These are phyloP conservation scores for Kurtzmaniella natalensis DNA, from an alignment of 1,139 yeast species.

Conservation along the genomic window DNA sequence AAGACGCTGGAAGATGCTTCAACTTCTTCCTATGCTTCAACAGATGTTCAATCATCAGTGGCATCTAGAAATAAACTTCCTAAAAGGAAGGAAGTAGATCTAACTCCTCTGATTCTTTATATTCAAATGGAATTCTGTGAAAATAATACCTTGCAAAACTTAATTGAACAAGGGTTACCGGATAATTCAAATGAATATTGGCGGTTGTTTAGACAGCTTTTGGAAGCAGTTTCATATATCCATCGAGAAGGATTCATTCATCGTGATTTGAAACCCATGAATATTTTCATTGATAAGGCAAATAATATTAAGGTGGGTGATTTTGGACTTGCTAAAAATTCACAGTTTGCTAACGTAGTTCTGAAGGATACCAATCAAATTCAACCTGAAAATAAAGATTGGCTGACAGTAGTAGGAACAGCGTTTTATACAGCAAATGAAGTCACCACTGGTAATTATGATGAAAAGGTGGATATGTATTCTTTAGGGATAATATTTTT, in stretches of 20 bases:
- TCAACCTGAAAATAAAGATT: constrained; percentile 52
- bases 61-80: background rate
- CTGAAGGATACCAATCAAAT: constrained; percentile 38
- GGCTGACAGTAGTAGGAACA: constrained; percentile 92
- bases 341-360: constrained; percentile 44
- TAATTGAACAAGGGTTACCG: constrained; percentile 78
- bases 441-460: constrained; percentile 72
- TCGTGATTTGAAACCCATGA: constrained; percentile 92
- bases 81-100: constrained; percentile 4
- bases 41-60: constrained; percentile 10
- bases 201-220: constrained; percentile 80
- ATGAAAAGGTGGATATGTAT: constrained; percentile 93
- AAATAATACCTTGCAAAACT: constrained; percentile 79
- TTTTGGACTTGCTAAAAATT: constrained; percentile 88
- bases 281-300: constrained; percentile 88
- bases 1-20: constrained; percentile 25
- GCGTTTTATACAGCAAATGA: constrained; percentile 90
- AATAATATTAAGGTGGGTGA: constrained; percentile 93
- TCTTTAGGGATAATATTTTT: constrained; percentile 91
- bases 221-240: constrained; percentile 88
- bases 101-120: constrained; percentile 40
- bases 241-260: constrained; percentile 94
- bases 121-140: constrained; percentile 99
- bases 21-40: constrained; percentile 15
- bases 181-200: constrained; percentile 76